Percentiles rank a stretch among this genome's conserved stretches.
These are phyloP conservation scores for Escallonia herrerae DNA, from an alignment of 129 eudicot genomes.

Conservation along the genomic window DNA sequence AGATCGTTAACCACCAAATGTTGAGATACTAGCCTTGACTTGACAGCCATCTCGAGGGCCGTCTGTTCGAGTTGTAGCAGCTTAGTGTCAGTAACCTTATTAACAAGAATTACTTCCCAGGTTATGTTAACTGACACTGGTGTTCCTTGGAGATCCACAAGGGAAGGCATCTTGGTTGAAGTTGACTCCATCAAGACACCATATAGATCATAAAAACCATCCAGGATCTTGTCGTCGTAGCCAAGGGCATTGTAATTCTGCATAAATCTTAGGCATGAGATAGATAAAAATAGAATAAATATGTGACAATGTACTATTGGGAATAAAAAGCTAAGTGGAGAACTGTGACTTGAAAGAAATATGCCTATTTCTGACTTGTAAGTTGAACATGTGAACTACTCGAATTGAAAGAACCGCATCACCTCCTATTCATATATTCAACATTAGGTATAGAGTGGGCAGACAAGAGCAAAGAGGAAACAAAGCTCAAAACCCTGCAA, in stretches of 20 bases:
- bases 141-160: conserved; percentile 65
- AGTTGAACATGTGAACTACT: no score
- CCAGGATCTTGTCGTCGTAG: conserved; percentile 84
- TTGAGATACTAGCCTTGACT: conserved; percentile 36
- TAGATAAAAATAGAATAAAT: conserved; percentile 37
- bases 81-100: conserved; percentile 59
- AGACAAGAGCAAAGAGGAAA: no score
- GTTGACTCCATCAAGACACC: conserved; percentile 37
- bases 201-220: conserved; percentile 89
- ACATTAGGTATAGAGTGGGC: no score
- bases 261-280: conserved; percentile 62
- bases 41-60: conserved; percentile 47
- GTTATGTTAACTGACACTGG: conserved; percentile 46
- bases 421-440: no score
- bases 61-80: conserved; percentile 54
- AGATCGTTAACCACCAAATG: conserved; percentile 22
- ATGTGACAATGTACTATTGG: background rate
- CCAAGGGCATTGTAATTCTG: conserved; percentile 92
- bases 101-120: conserved; percentile 88
- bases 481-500: no score
- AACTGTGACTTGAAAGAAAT: no score
- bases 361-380: no score
- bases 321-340: background rate
- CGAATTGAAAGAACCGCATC: no score
- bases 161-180: conserved; percentile 85